A percentile compares a stretch with the other conserved stretches of the same genome.
Evolutionary conservation across 1,139 yeast genomes (phyloP).

Genomic region (Diutina siamensis): DNA sequence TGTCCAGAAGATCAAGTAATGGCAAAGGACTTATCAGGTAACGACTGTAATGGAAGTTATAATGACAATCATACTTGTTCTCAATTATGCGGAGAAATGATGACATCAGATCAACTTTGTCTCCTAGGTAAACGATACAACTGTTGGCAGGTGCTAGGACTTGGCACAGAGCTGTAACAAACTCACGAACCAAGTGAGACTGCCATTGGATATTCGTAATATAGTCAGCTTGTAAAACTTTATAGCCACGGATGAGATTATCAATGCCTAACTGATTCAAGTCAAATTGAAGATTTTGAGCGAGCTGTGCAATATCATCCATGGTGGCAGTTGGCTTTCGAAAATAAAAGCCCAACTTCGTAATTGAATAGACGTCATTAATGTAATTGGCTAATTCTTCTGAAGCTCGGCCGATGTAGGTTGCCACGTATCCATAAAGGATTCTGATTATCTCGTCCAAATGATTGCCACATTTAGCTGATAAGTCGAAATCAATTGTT

Average conservation of each 20-base stretch:
- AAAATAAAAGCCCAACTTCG: background rate
- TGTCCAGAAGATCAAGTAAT: conserved; percentile 6
- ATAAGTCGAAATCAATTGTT: conserved; percentile 35
- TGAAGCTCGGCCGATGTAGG: conserved; percentile 11
- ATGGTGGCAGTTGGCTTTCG: conserved; percentile 12
- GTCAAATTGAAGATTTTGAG: conserved; percentile 27
- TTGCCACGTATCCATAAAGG: conserved; percentile 17
- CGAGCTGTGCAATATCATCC: conserved; percentile 34
- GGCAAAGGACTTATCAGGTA: conserved; percentile 7
- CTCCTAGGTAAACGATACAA: background rate
- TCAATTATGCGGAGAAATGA: background rate
- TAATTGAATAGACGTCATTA: conserved; percentile 12
- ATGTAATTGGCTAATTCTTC: conserved; percentile 10
- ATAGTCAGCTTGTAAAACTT: background rate
- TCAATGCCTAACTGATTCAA: conserved; percentile 1
- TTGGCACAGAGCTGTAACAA: background rate
- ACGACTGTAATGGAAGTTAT: background rate
- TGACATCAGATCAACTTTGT: background rate
- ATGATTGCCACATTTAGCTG: conserved; percentile 24
- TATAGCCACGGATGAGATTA: background rate
- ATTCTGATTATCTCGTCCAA: conserved; percentile 17
- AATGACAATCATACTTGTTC: background rate
- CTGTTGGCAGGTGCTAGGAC: background rate
- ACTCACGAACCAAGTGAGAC: background rate
- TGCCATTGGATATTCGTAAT: background rate